Evolutionary conservation across 2,329 filamentous ascomycete genomes (phyloP), one percentile per base, ranked within the genome.

Genomic region (Calycina marina): DNA sequence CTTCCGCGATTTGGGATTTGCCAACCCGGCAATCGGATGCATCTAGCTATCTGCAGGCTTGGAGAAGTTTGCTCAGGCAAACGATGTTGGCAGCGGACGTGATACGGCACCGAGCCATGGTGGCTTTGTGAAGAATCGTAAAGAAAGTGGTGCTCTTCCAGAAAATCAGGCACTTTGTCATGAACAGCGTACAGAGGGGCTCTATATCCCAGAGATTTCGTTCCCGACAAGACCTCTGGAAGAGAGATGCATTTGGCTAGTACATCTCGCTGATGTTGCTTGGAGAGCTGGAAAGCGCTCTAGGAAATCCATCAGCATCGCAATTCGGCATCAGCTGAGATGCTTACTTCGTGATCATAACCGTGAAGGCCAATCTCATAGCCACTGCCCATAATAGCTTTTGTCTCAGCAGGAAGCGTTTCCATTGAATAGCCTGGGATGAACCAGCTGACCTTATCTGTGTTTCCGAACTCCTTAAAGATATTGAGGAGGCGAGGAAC

Each of bases 391-490:
- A 69, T 50, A 14, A 74, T 65, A 28, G 56, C 54, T 31, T 54
- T 50, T 3, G 64, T 63, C 34, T 70, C 57, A 2, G 53, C 47
- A 0, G 67, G 67, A 39, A 73, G 73, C 6, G 61, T 69, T 40
- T 74, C 69, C 31, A 68, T 57, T 0, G 61, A 67, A 50, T 74
- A 69, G 28, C 69, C 68, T 0, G 69, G 69, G 8, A 73, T 61
- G 43, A 70, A 72, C 69, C 68, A 73, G 3, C 68, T 72, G 16
- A 67, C 57, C 37, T 63, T 64, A 16, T 67, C 56, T 3, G 64
- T 53, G 14, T 73, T 60, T 2, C 50, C 46, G 25, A 66, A 57
- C 42, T 62, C 66, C 18, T 59, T 56, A 44, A 73, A 65, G 31
- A 73, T 52, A 28, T 60, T 63, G 6, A 73, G 52, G 2, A 73